These are phyloP conservation scores for Telfairia occidentalis DNA, from an alignment of 331 rosid genomes.

Conservation along the genomic window DNA sequence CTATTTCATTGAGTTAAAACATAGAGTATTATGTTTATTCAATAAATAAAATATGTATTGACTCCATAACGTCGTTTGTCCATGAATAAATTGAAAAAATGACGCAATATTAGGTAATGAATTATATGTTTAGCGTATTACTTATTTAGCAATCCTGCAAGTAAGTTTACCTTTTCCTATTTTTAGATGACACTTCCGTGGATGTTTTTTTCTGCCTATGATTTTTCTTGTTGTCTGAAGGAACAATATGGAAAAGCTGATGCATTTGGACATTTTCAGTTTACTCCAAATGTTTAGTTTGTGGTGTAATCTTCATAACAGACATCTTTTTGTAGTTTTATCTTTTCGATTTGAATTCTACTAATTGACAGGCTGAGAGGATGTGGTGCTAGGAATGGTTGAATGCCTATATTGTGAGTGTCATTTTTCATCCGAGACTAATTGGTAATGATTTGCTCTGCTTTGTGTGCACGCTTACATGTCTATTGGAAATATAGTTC, in stretches of 20 bases:
- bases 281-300: not conserved
- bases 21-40: too few species aligned
- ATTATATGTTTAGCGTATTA: not conserved
- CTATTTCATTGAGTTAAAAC: not conserved
- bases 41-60: not conserved
- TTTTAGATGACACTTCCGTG: not conserved
- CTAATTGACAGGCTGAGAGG: not conserved
- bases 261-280: not conserved
- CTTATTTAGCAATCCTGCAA: not conserved
- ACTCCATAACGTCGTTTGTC: not conserved
- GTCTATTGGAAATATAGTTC: not conserved
- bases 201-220: not conserved
- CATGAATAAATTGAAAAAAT: not conserved
- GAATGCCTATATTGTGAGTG: not conserved
- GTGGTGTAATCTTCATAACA: not conserved
- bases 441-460: not conserved
- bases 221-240: not conserved
- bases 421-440: not conserved
- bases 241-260: not conserved
- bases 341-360: not conserved
- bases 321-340: not conserved
- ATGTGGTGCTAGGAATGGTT: constrained; percentile 7
- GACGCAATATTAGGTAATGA: not conserved
- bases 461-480: not conserved
- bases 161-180: not conserved